phyloP scores from a whole-genome alignment of 495 filamentous ascomycete genomes.

The Aspergillus heteromorphus region DNA sequence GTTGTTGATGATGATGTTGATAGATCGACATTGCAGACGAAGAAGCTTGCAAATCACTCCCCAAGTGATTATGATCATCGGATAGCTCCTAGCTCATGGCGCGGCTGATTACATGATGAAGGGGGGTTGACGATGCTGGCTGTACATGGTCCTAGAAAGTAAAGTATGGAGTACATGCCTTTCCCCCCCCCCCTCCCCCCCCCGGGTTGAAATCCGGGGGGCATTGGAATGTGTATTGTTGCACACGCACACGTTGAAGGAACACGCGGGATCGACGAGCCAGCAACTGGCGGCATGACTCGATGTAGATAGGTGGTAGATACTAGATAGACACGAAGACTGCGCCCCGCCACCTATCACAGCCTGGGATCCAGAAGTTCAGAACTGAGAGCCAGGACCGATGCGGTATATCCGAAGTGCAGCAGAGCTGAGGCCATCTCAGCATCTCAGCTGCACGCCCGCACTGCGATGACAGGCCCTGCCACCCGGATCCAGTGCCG shows the following conservation, averaged over 20 bases:
- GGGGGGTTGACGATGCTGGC: background rate
- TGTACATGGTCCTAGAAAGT: too few species aligned
- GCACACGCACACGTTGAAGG: conserved; percentile 6
- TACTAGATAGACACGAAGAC: background rate
- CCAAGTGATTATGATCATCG: background rate
- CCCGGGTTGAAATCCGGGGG: conserved; percentile 11
- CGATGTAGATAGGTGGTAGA: too few species aligned
- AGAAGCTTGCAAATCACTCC: conserved; percentile 6
- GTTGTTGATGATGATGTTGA: too few species aligned
- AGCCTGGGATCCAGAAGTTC: background rate
- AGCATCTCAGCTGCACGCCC: background rate
- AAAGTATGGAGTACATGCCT: background rate
- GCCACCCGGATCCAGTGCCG: conserved; percentile 5
- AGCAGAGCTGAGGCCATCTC: background rate
- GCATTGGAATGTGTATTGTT: conserved; percentile 11
- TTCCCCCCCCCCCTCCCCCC: too few species aligned
- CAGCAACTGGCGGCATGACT: background rate
- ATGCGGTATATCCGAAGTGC: background rate
- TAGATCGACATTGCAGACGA: conserved; percentile 14
- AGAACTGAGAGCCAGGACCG: background rate
- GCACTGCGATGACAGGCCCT: background rate
- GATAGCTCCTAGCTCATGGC: too few species aligned
- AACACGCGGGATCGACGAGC: conserved; percentile 8
- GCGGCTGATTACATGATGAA: conserved; percentile 5
- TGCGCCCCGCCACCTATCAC: background rate